phyloP scores from a whole-genome alignment of 192 early-diverging fungal species.

The Backusella macrospora region DNA sequence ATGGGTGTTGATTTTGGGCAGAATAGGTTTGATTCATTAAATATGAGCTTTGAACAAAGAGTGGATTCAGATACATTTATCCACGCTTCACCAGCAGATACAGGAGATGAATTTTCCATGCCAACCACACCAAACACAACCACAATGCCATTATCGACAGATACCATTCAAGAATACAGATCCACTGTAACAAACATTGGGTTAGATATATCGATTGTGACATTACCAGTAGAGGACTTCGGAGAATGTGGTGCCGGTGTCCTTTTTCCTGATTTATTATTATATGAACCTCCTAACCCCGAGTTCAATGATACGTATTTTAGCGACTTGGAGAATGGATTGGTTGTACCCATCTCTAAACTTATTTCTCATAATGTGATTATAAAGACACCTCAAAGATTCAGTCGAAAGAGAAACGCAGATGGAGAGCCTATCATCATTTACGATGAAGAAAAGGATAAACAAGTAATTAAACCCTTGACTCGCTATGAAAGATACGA shows the following conservation, averaged over 20 bases:
- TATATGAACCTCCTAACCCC: constrained; percentile 57
- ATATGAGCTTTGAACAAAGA: background rate
- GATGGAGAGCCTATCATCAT: constrained; percentile 41
- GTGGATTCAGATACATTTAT: background rate
- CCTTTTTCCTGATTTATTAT: constrained; percentile 50
- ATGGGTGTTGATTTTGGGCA: constrained; percentile 5
- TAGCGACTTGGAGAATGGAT: constrained; percentile 57
- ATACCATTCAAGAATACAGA: constrained; percentile 14
- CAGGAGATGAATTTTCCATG: constrained; percentile 13
- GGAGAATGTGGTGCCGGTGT: constrained; percentile 44
- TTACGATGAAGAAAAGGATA: constrained; percentile 26
- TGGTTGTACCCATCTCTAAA: constrained; percentile 55
- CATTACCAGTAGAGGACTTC: constrained; percentile 38
- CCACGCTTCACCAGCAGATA: constrained; percentile 7
- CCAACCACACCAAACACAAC: constrained; percentile 8
- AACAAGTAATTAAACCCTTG: constrained; percentile 26
- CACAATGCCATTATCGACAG: background rate
- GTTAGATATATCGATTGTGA: constrained; percentile 31
- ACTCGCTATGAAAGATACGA: constrained; percentile 50
- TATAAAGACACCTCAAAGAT: constrained; percentile 12
- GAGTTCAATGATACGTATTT: constrained; percentile 56
- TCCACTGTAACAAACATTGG: constrained; percentile 31
- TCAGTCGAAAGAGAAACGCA: constrained; percentile 35
- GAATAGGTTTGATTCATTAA: background rate
- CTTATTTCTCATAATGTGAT: constrained; percentile 27